Base-by-base conservation (phyloP, 768 basidiomycete species). In the Hericium alpestre region DNA sequence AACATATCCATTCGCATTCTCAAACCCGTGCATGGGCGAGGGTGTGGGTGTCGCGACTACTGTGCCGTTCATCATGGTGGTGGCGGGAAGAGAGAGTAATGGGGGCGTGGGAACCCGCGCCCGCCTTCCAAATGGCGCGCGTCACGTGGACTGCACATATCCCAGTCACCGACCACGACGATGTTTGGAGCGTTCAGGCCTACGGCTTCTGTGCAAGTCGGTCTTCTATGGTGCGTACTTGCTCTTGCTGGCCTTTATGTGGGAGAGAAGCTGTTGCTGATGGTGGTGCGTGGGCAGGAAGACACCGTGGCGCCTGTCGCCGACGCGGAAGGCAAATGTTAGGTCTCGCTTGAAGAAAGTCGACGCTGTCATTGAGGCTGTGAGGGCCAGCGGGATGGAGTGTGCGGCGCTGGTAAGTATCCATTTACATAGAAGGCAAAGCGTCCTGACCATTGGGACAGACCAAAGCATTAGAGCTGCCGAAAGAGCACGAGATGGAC, bases 401-500 rank as follows among this genome's bases (percentile, higher is more conserved):
- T 90, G 86, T 64, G 68, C 72, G 38, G 76, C 91, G 43, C 71
- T 97, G 67, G 94, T 95, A 66, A 59, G 89, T 75, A 9, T 2
- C 11, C 4, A 15, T 25, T 8, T 55, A 32, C 56, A 20, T 41
- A 47, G 22, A 40, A 50, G 16, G 18, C 32, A 15, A 22, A 22
- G 22, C 9, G 12, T 49, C 27, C 39, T 58, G 12, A 52, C 38
- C 16, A 40, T n/a, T 40, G n/a, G 37, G 46, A 47, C 62, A 95
- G 91, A 76, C 73, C 51, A 76, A 76, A 54, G 91, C 90, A 4
- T 72, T 97, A 55, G 79, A 84, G 57, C 75, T 99, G 32, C 96
- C 96, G 52, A 95, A 90, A 67, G 93, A 98, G 67, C 77, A 86
- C 61, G 92, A 96, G 71, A 98, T 98, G 96, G 78, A 74, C 11